Base-by-base conservation (phyloP, 2,329 filamentous ascomycete genomes). In the Sarocladium oryzae region DNA sequence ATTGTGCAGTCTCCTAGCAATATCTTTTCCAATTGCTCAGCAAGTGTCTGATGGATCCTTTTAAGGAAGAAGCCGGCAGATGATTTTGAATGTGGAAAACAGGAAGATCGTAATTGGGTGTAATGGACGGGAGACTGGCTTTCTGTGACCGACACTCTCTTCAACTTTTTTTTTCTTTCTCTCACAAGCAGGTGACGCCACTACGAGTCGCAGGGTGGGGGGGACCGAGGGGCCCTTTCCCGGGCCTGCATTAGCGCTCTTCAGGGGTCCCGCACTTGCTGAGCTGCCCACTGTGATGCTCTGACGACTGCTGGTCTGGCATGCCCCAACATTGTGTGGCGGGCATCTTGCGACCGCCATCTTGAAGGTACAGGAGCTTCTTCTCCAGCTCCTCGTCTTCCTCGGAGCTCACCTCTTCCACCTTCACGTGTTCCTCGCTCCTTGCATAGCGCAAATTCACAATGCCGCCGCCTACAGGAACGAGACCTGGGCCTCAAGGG, bases 381-480 rank as follows among this genome's bases (percentile, higher is more conserved):
- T n/a, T 20, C 37, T 20, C 37, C 37, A 40, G 37, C 37, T 40
- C 15, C 37, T 8, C 20, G 20, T 40, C n/a, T 40, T 21, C 7
- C 9, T 9, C 8, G 21, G 30, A 41, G 37, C 37, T 28, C 23
- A 7, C 40, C n/a, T 30, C 28, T 18, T 48, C n/a, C 16, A 18
- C 16, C 28, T 33, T 20, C 43, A 30, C 16, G 4, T 33, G 20
- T 23, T 33, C 4, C 24, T 23, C 5, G n/a, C 16, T 18, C 4
- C 26, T 15, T n/a, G 26, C 10, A 24, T 10, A 20, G 4, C 9
- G 9, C 24, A 10, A 23, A 3, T 49, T 54, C 55, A 66, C 55
- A 56, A 75, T 75, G 71, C 66, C 73, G 58, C 65, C 72, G 35
- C 57, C 51, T 16, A 20, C 61, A 26, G n/a, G 16, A 33, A 7